Evolutionary conservation across 306 rosid species (phyloP), one percentile per base, ranked within the genome.

Genomic region (Trifolium subterraneum): DNA sequence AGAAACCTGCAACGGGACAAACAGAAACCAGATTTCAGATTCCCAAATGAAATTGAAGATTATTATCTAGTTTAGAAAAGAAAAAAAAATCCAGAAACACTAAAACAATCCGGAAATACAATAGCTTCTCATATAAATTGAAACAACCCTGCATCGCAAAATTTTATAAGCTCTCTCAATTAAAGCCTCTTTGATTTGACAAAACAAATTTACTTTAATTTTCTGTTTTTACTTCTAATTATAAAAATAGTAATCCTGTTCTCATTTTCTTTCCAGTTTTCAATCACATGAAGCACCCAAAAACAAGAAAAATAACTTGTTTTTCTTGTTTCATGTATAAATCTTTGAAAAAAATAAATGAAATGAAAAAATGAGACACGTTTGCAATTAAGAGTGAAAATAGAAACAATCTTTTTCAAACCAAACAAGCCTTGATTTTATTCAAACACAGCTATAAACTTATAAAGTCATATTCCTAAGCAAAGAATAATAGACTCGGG

Each of bases 1-100:
- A 78, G 69, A 65, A 80, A 76, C 85, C 89, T 85, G 58, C 48
- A 36, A 36, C 29, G 41, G 3, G 25, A 79, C 59, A 58, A 64
- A 71, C 19, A 10, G 18, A 16, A 44, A 70, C 13, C 19, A 41
- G 27, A 47, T 14, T 33, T 23, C 64, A 13, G 20, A 54, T 55
- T 81, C 48, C 19, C 23, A 50, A 69, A 41, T 19, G 4, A 68
- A 19, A 73, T 44, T 14, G 72, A 61, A 51, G 27, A 81, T 3
- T 31, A 10, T 11, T 7, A 35, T 20, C 15, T 36, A 36, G 3
- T 63, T 35, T 31, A 55, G 70, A 19, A 10, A 14, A 19, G 12
- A 19, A 8, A 31, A 5, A 39, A 2, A 25, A 12, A 2, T 59
- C 39, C 16, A 62, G 4, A 62, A 62, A 7, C 45, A 33, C 27